Percentiles rank a stretch among this genome's conserved stretches.
These are phyloP conservation scores for Euphorbia peplus DNA, from an alignment of 345 rosid genomes.

Conservation along the genomic window DNA sequence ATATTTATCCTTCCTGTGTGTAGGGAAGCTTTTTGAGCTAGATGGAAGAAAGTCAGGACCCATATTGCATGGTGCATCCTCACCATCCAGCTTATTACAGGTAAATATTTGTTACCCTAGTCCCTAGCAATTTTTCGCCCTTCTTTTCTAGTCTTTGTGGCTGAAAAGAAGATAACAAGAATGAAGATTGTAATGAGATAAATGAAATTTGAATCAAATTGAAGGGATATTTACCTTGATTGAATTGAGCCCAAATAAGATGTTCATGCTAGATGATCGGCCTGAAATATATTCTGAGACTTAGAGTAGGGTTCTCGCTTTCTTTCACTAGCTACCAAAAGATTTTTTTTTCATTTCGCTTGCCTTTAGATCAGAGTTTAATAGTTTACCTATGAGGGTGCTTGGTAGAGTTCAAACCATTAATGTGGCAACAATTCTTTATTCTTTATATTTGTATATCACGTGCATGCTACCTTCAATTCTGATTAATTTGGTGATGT, in stretches of 20 bases:
- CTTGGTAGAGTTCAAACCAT: not conserved
- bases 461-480: not conserved
- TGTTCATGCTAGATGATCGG: not conserved
- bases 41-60: conserved; percentile 89
- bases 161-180: conserved; percentile 1
- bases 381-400: not conserved
- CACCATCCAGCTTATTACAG: conserved; percentile 66
- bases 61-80: conserved; percentile 67
- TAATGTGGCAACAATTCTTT: not conserved
- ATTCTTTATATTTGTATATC: not conserved
- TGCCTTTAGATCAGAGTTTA: not conserved
- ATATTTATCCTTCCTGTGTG: conserved; percentile 3
- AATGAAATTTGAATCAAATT: not conserved
- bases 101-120: conserved; percentile 29
- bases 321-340: not conserved
- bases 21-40: conserved; percentile 85
- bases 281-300: not conserved
- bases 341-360: not conserved
- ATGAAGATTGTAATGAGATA: not conserved
- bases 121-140: not conserved
- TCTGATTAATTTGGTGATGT: not conserved
- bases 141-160: not conserved
- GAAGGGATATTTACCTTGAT: not conserved
- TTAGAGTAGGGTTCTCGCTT: not conserved
- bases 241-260: too few relatives aligned